These are phyloP conservation scores for Suillus clintonianus DNA, from an alignment of 768 basidiomycete genomes.

Conservation along the genomic window DNA sequence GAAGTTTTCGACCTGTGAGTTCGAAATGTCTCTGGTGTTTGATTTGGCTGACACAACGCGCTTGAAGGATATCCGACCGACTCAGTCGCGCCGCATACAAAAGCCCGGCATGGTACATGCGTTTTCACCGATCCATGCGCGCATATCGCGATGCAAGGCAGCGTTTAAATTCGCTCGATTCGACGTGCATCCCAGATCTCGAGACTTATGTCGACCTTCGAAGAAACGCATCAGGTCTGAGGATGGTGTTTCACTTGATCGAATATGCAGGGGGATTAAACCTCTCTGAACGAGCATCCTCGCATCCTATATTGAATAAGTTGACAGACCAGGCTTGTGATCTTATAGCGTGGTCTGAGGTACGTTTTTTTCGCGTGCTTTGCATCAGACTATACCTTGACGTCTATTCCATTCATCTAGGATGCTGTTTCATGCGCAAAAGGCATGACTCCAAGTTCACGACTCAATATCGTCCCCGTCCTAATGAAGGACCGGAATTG, in stretches of 20 bases:
- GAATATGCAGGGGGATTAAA: constrained; percentile 51
- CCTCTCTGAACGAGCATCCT: constrained; percentile 33
- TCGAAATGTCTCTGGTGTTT: constrained; percentile 12
- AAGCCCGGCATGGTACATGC: constrained; percentile 42
- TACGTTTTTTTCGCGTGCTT: constrained; percentile 24
- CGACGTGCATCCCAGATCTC: constrained; percentile 38
- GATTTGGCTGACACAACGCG: constrained; percentile 3
- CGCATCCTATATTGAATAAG: constrained; percentile 27
- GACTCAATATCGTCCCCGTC: constrained; percentile 51
- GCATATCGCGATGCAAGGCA: constrained; percentile 35
- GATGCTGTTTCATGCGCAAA: constrained; percentile 60
- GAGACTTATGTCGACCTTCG: constrained; percentile 49
- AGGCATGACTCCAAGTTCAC: constrained; percentile 37
- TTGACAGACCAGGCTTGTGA: constrained; percentile 47
- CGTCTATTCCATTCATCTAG: constrained; percentile 30
- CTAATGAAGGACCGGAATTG: constrained; percentile 46
- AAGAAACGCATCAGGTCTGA: constrained; percentile 49
- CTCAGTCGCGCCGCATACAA: constrained; percentile 36
- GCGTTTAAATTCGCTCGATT: constrained; percentile 18
- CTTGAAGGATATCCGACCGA: constrained; percentile 40
- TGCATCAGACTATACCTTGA: neutral
- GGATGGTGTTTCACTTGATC: constrained; percentile 52
- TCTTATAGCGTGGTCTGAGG: constrained; percentile 56
- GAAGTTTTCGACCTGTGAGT: constrained; percentile 26
- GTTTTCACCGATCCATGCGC: constrained; percentile 40